Percentiles rank a stretch among this genome's conserved stretches.
These are phyloP conservation scores for Moesziomyces parantarcticus DNA, from an alignment of 1,284 basidiomycete species.

Conservation along the genomic window DNA sequence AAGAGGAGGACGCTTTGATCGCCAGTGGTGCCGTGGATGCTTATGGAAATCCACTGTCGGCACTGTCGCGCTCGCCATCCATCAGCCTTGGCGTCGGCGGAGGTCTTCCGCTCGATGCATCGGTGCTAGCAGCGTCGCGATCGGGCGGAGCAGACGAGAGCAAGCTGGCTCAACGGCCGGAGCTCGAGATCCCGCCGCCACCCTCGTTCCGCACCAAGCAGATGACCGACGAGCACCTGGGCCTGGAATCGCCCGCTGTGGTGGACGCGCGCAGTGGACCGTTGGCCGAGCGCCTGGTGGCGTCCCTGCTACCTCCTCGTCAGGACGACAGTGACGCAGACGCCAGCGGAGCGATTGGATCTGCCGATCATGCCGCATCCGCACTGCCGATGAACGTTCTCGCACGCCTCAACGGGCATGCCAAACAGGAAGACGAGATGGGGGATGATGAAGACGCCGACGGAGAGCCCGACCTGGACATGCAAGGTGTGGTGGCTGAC, in stretches of 20 bases:
- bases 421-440: constrained; percentile 30
- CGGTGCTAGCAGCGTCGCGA: constrained; percentile 13
- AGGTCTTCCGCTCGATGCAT: constrained; percentile 34
- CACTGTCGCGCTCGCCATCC: constrained; percentile 28
- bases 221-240: constrained; percentile 57
- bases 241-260: constrained; percentile 38
- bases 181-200: constrained; percentile 48
- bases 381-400: constrained; percentile 16
- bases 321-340: constrained; percentile 13
- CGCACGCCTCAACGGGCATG: constrained; percentile 24
- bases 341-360: constrained; percentile 2
- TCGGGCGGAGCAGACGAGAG: constrained; percentile 20
- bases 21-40: constrained; percentile 62
- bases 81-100: constrained; percentile 31
- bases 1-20: constrained; percentile 79
- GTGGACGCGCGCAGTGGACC: constrained; percentile 61
- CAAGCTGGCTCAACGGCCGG: constrained; percentile 9
- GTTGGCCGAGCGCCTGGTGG: constrained; percentile 55
- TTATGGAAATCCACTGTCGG: constrained; percentile 34
- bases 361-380: constrained; percentile 2
- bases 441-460: constrained; percentile 49
- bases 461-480: constrained; percentile 30
- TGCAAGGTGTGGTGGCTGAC: constrained; percentile 48
- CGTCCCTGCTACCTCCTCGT: constrained; percentile 47
- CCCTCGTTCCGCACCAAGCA: constrained; percentile 46